Evolutionary conservation across 164 flowering plant genomes (phyloP), one percentile per base, ranked within the genome.

Genomic region (Umbilicus rupestris): DNA sequence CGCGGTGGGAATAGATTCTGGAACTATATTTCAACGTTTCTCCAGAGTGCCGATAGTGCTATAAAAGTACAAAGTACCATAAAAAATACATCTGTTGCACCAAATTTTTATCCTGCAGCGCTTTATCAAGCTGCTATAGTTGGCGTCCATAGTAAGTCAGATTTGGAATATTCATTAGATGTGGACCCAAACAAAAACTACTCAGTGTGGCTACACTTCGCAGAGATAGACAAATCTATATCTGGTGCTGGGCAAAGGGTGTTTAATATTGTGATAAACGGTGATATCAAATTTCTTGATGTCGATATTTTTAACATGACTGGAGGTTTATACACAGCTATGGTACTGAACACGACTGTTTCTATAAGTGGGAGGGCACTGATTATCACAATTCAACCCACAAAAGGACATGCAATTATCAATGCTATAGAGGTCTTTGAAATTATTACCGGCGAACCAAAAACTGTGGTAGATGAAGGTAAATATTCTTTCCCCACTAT

Each of bases 1-100:
- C 87, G 99, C 97, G 97, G 97, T 63, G 99, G 99, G 37, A 97
- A 95, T 72, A 83, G 99, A 68, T 95, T 84, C 73, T 95, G 99
- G 99, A 66, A 67, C 50, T 62, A 74, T 7, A 63, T 87, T 31
- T 33, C 19, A 66, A 78, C 87, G 28, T 94, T 92, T 72, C 83
- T 82, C 24, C 74, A 73, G 45, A 67, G 63, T 73, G 75, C 89
- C 66, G 97, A 88, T 73, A 45, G 39, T 7, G 44, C 52, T 45
- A 69, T 76, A 60, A 75, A 90, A 35, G 74, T 79, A 19, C 81
- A 75, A 67, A 73, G 39, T 3, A 72, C 74, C 58, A 92, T 92
- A 42, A 85, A 79, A 37, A 68, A 66, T 37, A 78, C 85, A 16
- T 84, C 94, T 17, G 72, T 49, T 67, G 46, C 89, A 35, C 99